Evolutionary conservation across 768 basidiomycete genomes (phyloP).

Genomic region (Sarcodon aspratus): DNA sequence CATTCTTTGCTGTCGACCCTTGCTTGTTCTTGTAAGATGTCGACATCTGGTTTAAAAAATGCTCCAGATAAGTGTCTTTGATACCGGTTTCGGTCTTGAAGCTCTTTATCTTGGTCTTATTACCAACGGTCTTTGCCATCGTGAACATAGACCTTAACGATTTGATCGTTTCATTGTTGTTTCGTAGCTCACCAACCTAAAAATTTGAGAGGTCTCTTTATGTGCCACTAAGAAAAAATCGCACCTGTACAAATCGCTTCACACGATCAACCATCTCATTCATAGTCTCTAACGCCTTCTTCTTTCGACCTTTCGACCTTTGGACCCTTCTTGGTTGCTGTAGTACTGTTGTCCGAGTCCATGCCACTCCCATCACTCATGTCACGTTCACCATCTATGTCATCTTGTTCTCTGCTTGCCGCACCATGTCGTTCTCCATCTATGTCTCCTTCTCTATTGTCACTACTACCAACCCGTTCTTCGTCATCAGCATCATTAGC

Average conservation of each 20-base stretch:
- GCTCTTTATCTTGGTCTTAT: neutral
- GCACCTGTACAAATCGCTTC: neutral
- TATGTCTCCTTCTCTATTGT: too few species aligned
- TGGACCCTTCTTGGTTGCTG: too few species aligned
- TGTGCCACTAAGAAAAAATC: neutral
- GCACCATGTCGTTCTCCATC: too few species aligned
- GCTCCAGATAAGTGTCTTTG: constrained; percentile 9
- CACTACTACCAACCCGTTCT: too few species aligned
- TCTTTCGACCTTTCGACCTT: too few species aligned
- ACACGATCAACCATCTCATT: constrained; percentile 8
- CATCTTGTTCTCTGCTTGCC: too few species aligned
- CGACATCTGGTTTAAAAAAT: constrained; percentile 8
- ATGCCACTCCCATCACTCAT: constrained; percentile 9
- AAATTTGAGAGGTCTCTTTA: neutral
- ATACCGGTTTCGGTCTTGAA: constrained; percentile 10
- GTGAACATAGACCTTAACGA: constrained; percentile 1
- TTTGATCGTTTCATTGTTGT: neutral
- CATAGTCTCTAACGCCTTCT: too few species aligned
- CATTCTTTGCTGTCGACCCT: too few species aligned
- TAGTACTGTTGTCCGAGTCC: too few species aligned
- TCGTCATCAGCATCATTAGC: too few species aligned
- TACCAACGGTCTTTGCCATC: constrained; percentile 2
- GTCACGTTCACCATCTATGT: constrained; percentile 22
- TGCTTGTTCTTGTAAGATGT: too few species aligned
- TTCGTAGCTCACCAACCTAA: neutral